Conservation (phyloP, 148 eudicot genomes). For the Silene latifolia region DNA sequence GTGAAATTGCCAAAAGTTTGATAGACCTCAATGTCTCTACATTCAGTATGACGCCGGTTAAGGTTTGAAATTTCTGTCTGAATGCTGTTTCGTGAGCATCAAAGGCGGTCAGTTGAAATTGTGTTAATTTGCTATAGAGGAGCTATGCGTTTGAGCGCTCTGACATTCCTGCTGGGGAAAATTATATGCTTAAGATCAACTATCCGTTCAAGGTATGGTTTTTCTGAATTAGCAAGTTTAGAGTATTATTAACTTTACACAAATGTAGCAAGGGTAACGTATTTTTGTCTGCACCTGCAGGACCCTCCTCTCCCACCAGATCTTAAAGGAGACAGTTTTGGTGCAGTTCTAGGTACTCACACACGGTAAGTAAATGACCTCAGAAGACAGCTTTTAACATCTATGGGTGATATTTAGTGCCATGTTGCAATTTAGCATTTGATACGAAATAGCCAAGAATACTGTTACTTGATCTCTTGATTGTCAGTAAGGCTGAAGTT, state of each 20-base stretch:
- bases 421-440: not conserved
- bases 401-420: not conserved
- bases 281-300: slow-evolving; percentile 34
- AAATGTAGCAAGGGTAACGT: not conserved
- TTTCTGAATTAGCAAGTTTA: not conserved
- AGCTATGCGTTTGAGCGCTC: slow-evolving; percentile 89
- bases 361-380: slow-evolving; percentile 42
- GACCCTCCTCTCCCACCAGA: slow-evolving; percentile 82
- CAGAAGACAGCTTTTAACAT: not conserved
- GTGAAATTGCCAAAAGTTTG: slow-evolving; percentile 53
- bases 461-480: not conserved
- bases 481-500: not conserved
- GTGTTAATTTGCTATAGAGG: slow-evolving; percentile 48
- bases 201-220: slow-evolving; percentile 81
- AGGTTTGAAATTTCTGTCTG: slow-evolving; percentile 50
- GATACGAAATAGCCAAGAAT: not conserved
- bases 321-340: slow-evolving; percentile 66
- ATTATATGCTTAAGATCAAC: slow-evolving; percentile 73
- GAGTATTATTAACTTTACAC: not conserved
- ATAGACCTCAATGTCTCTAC: slow-evolving; percentile 69
- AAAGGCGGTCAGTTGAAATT: not conserved
- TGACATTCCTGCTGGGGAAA: slow-evolving; percentile 77
- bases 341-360: slow-evolving; percentile 89
- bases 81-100: not conserved
- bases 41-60: slow-evolving; percentile 88